Conservation (phyloP, 2,329 filamentous ascomycete species). For the Paramyrothecium roridum region DNA sequence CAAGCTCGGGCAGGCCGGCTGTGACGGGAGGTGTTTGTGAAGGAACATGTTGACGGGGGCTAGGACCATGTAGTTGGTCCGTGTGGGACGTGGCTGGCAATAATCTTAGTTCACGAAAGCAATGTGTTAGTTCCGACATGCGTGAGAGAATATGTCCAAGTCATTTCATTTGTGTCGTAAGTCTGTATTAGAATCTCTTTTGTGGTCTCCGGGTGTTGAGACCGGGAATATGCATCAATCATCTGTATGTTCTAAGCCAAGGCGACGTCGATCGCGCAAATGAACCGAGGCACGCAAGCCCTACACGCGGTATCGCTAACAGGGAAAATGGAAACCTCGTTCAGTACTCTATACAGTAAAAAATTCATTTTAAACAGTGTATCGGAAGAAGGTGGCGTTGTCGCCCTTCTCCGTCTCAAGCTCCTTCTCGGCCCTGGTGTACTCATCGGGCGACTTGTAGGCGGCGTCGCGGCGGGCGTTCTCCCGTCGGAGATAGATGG, state of each 20-base stretch:
- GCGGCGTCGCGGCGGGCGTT: slow-evolving; percentile 50
- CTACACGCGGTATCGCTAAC: slow-evolving; percentile 13
- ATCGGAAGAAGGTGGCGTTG: slow-evolving; percentile 52
- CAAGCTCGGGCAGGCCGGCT: too few species aligned
- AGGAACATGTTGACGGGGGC: too few species aligned
- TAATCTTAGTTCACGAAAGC: too few species aligned
- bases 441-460: slow-evolving; percentile 43
- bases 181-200: neutral
- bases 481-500: slow-evolving; percentile 52
- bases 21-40: too few species aligned
- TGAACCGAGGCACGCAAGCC: neutral
- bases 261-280: too few species aligned
- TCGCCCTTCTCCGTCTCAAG: slow-evolving; percentile 54
- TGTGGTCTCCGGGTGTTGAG: neutral
- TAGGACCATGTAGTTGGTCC: too few species aligned
- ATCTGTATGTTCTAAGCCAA: neutral
- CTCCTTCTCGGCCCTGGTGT: slow-evolving; percentile 51
- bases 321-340: neutral
- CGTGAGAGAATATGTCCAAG: neutral
- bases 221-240: neutral
- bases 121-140: too few species aligned
- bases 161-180: too few species aligned
- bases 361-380: slow-evolving; percentile 42
- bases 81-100: too few species aligned
- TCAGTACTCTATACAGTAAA: slow-evolving; percentile 9